These are phyloP conservation scores for Haplosporangium sp. DNA, from an alignment of 371 early-diverging fungal species.

Conservation along the genomic window DNA sequence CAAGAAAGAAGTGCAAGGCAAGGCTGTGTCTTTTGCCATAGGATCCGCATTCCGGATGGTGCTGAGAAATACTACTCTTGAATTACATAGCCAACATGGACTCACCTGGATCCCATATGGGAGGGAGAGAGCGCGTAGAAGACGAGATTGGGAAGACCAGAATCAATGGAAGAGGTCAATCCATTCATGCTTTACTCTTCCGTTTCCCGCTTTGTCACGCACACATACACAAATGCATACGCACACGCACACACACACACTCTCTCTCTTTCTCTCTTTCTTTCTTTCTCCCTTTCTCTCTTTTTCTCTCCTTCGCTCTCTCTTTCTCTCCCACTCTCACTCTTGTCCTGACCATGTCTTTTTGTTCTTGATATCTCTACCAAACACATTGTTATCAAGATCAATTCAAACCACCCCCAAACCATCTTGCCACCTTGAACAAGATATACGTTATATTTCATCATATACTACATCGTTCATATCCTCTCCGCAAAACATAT, in stretches of 20 bases:
- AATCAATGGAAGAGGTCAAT: not conserved
- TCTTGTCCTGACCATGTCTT: not conserved
- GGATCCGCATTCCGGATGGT: conserved; percentile 26
- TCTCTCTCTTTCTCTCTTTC: conserved; percentile 1
- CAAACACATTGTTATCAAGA: too few species aligned
- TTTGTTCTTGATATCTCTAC: too few species aligned
- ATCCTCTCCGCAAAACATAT: too few species aligned
- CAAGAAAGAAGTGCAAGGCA: not conserved
- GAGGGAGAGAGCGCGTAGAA: not conserved
- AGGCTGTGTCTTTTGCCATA: too few species aligned
- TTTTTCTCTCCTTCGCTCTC: conserved; percentile 1
- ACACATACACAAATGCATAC: too few species aligned
- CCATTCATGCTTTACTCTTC: not conserved
- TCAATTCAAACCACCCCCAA: too few species aligned
- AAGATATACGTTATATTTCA: not conserved
- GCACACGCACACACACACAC: too few species aligned
- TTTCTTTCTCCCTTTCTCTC: not conserved
- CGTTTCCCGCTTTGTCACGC: not conserved
- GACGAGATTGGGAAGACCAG: not conserved
- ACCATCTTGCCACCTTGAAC: not conserved
- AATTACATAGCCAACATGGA: too few species aligned
- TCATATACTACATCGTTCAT: too few species aligned
- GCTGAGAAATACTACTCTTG: not conserved
- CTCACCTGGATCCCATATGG: not conserved
- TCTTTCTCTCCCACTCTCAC: not conserved